Evolutionary conservation across 345 rosid genomes (phyloP).

Genomic region (Psidium friedrichsthalianum): DNA sequence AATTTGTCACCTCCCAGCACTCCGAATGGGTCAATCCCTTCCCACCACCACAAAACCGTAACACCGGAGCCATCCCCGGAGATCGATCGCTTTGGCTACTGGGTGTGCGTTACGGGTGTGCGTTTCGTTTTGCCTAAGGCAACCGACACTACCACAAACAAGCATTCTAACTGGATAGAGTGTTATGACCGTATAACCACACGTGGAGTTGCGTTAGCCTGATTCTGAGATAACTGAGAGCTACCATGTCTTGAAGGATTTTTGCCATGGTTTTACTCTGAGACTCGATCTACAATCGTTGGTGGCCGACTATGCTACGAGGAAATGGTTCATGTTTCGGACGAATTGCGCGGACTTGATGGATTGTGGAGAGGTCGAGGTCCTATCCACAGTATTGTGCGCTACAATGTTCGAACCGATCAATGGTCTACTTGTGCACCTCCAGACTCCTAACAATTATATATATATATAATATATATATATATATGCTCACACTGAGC

Average conservation of each 20-base stretch:
- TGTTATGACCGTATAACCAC: conserved; percentile 20
- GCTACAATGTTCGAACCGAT: conserved; percentile 5
- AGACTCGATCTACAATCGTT: conserved; percentile 22
- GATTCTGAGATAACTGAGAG: conserved; percentile 13
- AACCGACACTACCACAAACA: background rate
- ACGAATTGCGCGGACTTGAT: conserved; percentile 4
- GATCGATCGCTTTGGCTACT: background rate
- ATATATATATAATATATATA: too few species aligned
- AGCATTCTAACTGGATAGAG: conserved; percentile 30
- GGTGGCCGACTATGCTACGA: conserved; percentile 27
- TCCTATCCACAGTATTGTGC: conserved; percentile 7
- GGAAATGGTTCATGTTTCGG: background rate
- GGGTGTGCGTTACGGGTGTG: conserved; percentile 15
- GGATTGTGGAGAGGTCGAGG: background rate
- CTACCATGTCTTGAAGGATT: conserved; percentile 31
- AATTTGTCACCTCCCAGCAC: background rate
- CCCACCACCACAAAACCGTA: background rate
- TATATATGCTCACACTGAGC: too few species aligned
- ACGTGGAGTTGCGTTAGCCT: conserved; percentile 22
- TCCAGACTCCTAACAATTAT: too few species aligned
- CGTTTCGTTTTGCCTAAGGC: conserved; percentile 21
- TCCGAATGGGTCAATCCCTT: conserved; percentile 24
- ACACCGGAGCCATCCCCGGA: background rate
- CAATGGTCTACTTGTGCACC: too few species aligned
- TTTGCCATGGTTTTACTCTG: conserved; percentile 27